Base-by-base conservation (phyloP, 2,329 filamentous ascomycete species). In the Xylaria sp. region DNA sequence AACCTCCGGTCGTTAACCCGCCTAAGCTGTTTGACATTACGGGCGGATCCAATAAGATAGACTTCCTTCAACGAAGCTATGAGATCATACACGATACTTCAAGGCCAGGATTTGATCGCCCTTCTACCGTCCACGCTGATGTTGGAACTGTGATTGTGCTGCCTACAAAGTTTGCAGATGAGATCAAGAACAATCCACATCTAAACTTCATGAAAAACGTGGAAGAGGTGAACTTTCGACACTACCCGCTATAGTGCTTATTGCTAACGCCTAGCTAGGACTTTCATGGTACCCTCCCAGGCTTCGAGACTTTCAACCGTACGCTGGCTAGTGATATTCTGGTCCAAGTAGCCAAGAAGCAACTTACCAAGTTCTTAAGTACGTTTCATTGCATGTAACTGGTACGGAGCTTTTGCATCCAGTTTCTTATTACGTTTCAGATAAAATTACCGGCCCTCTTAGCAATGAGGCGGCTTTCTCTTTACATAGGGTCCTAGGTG, bases 21-120 rank as follows among this genome's bases (percentile, higher is more conserved):
- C 28, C 59, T 1, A 52, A 52, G 2, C 4, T 35, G 7, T 52
- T 57, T 23, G 53, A 61, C 25, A 25, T 61, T 17, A 57, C 53
- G 1, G 59, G 59, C 3, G 33, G 40, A 23, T 52, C 53, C 23
- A 57, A 23, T 6, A 61, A 57, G 15, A 21, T 46, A 5, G 59
- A 61, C 19, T 61, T 61, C 19, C 53, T 61, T 12, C 46, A 52
- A 31, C 52, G 33, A 35, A 57, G 59, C 40, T 61, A 61, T 23
- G 38, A 57, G 31, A 46, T 61, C 3, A 21, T 61, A 12, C 17
- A 61, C 8, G 40, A 51, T 17, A 31, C 38, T 19, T 40, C 59
- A 1, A 49, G 31, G 25, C 5, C 7, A 17, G 42, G 5, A 31
- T 52, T 31, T 23, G 21, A 52, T 12, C 45, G 46, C n/a, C 59